A percentile compares a stretch with the other conserved stretches of the same genome.
Evolutionary conservation across 805 yeast genomes (phyloP).

Genomic region (Candida multigemmis): DNA sequence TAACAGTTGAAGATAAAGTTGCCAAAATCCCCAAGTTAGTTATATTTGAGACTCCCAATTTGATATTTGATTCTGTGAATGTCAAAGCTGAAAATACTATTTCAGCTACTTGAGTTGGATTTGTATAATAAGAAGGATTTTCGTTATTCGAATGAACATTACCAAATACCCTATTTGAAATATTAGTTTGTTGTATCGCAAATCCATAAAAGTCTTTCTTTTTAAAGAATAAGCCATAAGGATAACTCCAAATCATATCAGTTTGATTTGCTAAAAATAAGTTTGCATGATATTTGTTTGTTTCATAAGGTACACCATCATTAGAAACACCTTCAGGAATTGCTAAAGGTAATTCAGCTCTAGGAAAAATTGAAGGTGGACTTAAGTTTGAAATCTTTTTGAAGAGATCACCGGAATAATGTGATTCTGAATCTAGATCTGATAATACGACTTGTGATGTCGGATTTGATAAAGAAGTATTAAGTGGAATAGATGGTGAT

Average conservation of each 20-base stretch:
- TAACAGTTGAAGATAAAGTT: slow-evolving; percentile 22
- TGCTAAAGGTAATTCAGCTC: slow-evolving; percentile 33
- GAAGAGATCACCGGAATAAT: slow-evolving; percentile 40
- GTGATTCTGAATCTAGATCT: too few species aligned
- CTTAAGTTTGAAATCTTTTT: slow-evolving; percentile 26
- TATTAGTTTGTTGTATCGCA: slow-evolving; percentile 51
- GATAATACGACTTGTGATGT: too few species aligned
- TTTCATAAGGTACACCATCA: slow-evolving; percentile 40
- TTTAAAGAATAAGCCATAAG: slow-evolving; percentile 57
- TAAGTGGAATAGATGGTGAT: too few species aligned
- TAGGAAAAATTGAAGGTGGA: slow-evolving; percentile 32
- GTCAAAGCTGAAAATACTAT: slow-evolving; percentile 46
- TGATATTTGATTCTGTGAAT: slow-evolving; percentile 29
- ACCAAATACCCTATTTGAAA: slow-evolving; percentile 36
- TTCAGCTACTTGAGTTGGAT: slow-evolving; percentile 49
- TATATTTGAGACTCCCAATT: slow-evolving; percentile 36
- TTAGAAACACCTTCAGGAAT: slow-evolving; percentile 41
- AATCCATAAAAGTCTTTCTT: slow-evolving; percentile 41
- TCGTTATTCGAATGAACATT: slow-evolving; percentile 38
- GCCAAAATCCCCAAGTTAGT: slow-evolving; percentile 44
- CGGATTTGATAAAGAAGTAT: too few species aligned
- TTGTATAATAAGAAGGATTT: slow-evolving; percentile 39
- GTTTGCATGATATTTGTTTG: slow-evolving; percentile 73
- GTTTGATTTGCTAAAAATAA: slow-evolving; percentile 47
- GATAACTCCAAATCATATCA: slow-evolving; percentile 52